These are phyloP conservation scores for Kluyveromyces starmeri DNA, from an alignment of 805 yeast genomes.

Conservation along the genomic window DNA sequence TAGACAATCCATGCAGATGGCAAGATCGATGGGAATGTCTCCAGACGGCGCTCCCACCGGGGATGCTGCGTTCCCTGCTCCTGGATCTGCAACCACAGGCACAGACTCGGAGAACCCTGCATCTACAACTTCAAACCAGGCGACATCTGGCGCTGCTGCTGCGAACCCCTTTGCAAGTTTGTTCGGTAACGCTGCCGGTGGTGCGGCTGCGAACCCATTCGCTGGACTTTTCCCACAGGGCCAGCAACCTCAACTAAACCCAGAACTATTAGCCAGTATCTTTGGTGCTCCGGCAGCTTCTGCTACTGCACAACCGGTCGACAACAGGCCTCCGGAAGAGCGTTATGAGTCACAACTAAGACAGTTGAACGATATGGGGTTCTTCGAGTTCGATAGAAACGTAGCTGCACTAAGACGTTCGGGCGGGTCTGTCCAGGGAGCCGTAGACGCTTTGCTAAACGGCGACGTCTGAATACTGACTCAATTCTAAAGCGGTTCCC, in stretches of 20 bases:
- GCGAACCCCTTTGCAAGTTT: constrained; percentile 46
- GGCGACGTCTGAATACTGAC: constrained; percentile 49
- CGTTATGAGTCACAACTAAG: constrained; percentile 62
- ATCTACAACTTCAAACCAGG: no score
- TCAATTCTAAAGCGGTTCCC: no score
- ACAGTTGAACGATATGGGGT: constrained; percentile 77
- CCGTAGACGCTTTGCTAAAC: constrained; percentile 74
- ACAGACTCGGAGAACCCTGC: no score
- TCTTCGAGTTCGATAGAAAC: constrained; percentile 85
- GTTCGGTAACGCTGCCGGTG: constrained; percentile 16
- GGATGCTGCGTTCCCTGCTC: constrained; percentile 41
- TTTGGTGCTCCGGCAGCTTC: constrained; percentile 29
- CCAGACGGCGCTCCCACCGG: constrained; percentile 26
- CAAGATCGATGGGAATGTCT: constrained; percentile 34
- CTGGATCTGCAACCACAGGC: constrained; percentile 32
- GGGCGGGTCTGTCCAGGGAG: constrained; percentile 97
- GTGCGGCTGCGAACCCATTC: constrained; percentile 35
- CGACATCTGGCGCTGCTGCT: constrained; percentile 17
- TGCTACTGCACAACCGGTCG: constrained; percentile 30
- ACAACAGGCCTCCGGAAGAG: constrained; percentile 72
- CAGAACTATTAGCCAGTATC: constrained; percentile 37
- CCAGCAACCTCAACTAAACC: constrained; percentile 35
- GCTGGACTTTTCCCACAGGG: constrained; percentile 27
- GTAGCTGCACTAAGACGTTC: constrained; percentile 87
- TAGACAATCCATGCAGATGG: constrained; percentile 74